These are phyloP conservation scores for Globisporangium cylindrosporum DNA, from an alignment of 352 stramenopile species.

Conservation along the genomic window DNA sequence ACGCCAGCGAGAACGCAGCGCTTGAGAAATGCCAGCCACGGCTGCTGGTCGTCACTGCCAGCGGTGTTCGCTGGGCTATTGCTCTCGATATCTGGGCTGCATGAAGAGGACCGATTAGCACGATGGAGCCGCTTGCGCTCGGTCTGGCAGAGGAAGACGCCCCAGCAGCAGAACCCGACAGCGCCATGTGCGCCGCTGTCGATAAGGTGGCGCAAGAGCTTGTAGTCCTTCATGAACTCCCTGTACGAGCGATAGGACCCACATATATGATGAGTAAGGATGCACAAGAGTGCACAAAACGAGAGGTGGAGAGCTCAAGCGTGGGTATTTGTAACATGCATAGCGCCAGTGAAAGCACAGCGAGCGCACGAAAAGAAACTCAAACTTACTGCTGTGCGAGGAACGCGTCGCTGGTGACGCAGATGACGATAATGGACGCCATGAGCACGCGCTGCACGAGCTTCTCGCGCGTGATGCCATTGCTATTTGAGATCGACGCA, in stretches of 20 bases:
- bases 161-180: slow-evolving; percentile 59
- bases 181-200: slow-evolving; percentile 55
- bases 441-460: slow-evolving; percentile 36
- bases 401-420: slow-evolving; percentile 50
- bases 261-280: background rate
- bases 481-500: background rate
- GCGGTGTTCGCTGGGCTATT: background rate
- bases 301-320: no score
- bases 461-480: background rate
- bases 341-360: no score
- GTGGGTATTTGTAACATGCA: no score
- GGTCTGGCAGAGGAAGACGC: slow-evolving; percentile 50
- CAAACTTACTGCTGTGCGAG: slow-evolving; percentile 42
- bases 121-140: slow-evolving; percentile 4
- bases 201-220: slow-evolving; percentile 54
- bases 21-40: slow-evolving; percentile 31
- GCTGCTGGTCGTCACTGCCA: background rate
- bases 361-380: no score
- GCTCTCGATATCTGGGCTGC: slow-evolving; percentile 4
- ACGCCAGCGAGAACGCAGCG: slow-evolving; percentile 40
- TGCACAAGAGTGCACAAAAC: no score
- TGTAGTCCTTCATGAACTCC: slow-evolving; percentile 27
- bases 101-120: slow-evolving; percentile 8
- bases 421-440: slow-evolving; percentile 42
- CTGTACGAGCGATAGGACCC: slow-evolving; percentile 5